Evolutionary conservation across 2,329 filamentous ascomycete genomes (phyloP).

Genomic region (Clarireedia paspali): DNA sequence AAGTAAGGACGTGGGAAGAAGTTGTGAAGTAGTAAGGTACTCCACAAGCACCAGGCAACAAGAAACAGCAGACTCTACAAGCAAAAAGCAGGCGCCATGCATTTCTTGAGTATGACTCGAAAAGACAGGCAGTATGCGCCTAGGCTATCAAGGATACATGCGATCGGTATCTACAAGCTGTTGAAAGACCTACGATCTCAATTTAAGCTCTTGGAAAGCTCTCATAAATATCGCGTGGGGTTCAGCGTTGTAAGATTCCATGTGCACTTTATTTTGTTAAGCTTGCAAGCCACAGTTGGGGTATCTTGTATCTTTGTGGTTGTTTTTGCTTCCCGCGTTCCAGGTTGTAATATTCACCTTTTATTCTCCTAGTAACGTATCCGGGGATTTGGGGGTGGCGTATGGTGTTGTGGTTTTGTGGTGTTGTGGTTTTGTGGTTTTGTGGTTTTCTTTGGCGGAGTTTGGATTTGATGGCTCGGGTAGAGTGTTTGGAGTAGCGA

Average conservation of each 20-base stretch:
- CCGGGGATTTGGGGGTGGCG: neutral
- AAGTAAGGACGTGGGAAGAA: neutral
- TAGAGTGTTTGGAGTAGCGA: too few relatives aligned
- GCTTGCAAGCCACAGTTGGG: conserved; percentile 4
- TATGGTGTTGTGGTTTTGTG: neutral
- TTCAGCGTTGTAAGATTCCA: conserved; percentile 24
- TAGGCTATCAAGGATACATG: conserved; percentile 17
- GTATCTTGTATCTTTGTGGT: neutral
- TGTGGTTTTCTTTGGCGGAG: neutral
- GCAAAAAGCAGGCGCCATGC: neutral
- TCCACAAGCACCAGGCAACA: too few relatives aligned
- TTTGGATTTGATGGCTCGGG: neutral
- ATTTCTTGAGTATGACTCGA: conserved; percentile 1
- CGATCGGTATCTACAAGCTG: conserved; percentile 24
- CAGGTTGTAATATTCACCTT: neutral
- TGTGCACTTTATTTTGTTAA: conserved; percentile 15
- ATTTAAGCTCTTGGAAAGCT: conserved; percentile 26
- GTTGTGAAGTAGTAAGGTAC: neutral
- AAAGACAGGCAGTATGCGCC: conserved; percentile 14
- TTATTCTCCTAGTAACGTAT: neutral
- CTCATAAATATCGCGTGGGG: conserved; percentile 28
- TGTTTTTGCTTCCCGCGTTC: neutral
- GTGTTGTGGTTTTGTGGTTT: too few relatives aligned
- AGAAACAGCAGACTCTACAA: too few relatives aligned
- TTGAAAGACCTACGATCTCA: conserved; percentile 29